Evolutionary conservation across 2,329 filamentous ascomycete genomes (phyloP), one percentile per base, ranked within the genome.

Genomic region (Pseudocercospora musae): DNA sequence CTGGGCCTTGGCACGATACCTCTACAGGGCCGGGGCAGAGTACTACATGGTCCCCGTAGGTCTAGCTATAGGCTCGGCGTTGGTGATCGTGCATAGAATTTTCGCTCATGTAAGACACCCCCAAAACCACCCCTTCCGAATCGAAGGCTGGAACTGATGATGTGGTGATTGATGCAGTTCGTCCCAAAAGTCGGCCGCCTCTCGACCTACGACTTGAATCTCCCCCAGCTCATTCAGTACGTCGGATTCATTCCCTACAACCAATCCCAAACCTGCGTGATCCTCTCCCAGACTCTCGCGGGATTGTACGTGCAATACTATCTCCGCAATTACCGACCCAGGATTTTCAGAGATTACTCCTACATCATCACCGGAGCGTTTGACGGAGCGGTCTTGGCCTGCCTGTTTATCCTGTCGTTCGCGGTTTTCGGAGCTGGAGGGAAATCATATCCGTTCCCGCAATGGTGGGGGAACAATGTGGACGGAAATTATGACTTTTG

Each of bases 231-330:
- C 60, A 80, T 85, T 58, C 82, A 84, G 66, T 85, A 78, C 59
- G 79, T 81, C 8, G 83, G 82, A 13, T 84, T 76, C 58, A 81
- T 85, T 58, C 82, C 83, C 0, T 85, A 84, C 73, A 84, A 85
- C 70, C 72, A 76, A 48, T 81, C 79, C 0, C 84, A 85, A 70
- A 85, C 84, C 1, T 85, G 83, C 62, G 80, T 85, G 27, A 71
- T 85, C 54, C 71, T 82, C 60, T 83, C 78, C 68, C 77, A 78
- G 69, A 27, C 69, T 10, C 13, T 64, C 7, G 64, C 75, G 2
- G 82, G 81, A 1, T 80, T 84, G 70, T 83, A 78, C 65, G 73
- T 77, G 8, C 83, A 85, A 71, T 82, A 76, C 66, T 85, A 80
- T 58, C 78, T 85, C 18, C 79, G 82, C 60, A 83, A 83, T 75